Conservation (phyloP, 805 yeast genomes). For the Myxozyma monticola region DNA sequence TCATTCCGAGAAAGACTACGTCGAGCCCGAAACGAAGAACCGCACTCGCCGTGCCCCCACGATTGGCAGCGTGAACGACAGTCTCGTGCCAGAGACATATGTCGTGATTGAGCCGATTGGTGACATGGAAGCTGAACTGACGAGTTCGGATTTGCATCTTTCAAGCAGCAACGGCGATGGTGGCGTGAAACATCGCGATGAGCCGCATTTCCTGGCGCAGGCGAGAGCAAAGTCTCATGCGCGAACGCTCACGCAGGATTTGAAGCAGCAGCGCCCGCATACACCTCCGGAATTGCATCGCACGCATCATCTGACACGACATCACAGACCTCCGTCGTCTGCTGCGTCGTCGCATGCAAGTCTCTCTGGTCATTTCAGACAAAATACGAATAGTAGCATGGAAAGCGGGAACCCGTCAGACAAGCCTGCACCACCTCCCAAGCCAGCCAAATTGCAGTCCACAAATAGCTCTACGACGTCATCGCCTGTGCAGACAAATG, state of each 20-base stretch:
- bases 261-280: not conserved
- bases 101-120: constrained; percentile 13
- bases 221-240: constrained; percentile 5
- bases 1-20: not conserved
- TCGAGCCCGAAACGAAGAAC: not conserved
- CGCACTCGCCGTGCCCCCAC: constrained; percentile 18
- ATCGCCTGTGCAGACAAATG: too few species aligned
- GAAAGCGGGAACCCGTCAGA: constrained; percentile 5
- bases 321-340: not conserved
- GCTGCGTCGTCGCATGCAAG: not conserved
- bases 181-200: constrained; percentile 4
- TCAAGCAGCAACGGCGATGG: not conserved
- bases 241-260: not conserved
- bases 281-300: not conserved
- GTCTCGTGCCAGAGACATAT: constrained; percentile 6
- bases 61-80: constrained; percentile 7
- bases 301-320: not conserved
- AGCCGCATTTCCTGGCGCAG: constrained; percentile 11
- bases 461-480: too few species aligned
- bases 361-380: not conserved
- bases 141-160: not conserved
- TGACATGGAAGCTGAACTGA: constrained; percentile 1
- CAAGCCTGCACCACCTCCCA: constrained; percentile 15
- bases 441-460: constrained; percentile 11
- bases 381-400: constrained; percentile 3